Base-by-base conservation (phyloP, 257 asterid species). In the Gynochthodes officinalis region DNA sequence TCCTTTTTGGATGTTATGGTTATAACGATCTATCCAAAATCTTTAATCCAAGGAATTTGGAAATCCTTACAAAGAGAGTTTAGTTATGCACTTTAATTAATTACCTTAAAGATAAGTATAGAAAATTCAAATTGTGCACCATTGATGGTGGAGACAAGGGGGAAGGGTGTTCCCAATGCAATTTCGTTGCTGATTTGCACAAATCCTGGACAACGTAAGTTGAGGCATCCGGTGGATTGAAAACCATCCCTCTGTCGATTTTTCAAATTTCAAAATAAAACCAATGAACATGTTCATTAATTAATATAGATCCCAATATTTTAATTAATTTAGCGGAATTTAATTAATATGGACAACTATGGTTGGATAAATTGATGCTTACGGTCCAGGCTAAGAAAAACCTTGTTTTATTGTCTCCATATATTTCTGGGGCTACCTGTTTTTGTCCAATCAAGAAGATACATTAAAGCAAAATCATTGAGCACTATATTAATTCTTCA, bases 151-250 rank as follows among this genome's bases (percentile, higher is more conserved):
- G 84, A 80, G 28, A 67, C 15, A 0, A 76, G 74, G 54, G 61
- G 65, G 52, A 77, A 64, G 27, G 64, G 48, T 14, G 72, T 82
- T 53, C 77, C 84, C 27, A 80, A 42, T 50, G 70, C 44, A 35
- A 80, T 57, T 69, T 42, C 43, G 57, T 70, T 64, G 39, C 52
- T 76, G 61, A 64, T 77, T 43, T 80, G 84, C 57, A 80, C 76
- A 74, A 80, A 80, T 43, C 84, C 82, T 7, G 82, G 64, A 60
- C 84, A 80, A 5, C 42, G 76, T 67, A 80, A 70, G 62, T 80
- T 73, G 69, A 70, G 70, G 60, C 85, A 81, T n/a, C 82, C 85
- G 2, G 85, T 81, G 2, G 76, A 44, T 6, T 62, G 63, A 66
- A 55, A 74, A 58, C 72, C 59, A 74, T 81, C 85, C 23, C 75